These are phyloP conservation scores for Spathaspora arborariae DNA, from an alignment of 805 yeast genomes.

Conservation along the genomic window DNA sequence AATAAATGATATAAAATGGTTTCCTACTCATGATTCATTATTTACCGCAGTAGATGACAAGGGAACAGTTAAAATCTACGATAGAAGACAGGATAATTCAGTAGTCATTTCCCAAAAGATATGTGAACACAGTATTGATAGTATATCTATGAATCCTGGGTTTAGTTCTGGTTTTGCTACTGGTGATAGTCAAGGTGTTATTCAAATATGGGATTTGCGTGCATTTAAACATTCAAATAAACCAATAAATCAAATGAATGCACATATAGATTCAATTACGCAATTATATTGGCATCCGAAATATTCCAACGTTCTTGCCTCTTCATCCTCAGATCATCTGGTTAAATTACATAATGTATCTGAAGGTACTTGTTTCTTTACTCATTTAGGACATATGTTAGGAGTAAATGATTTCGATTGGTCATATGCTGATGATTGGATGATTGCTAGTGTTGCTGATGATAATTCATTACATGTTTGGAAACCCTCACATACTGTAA, in stretches of 20 bases:
- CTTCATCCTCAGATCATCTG: slow-evolving; percentile 59
- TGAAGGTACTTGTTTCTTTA: slow-evolving; percentile 43
- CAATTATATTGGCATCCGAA: slow-evolving; percentile 71
- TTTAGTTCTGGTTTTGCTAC: slow-evolving; percentile 59
- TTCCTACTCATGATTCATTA: slow-evolving; percentile 54
- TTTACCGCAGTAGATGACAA: slow-evolving; percentile 70
- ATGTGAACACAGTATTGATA: slow-evolving; percentile 43
- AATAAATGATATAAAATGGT: slow-evolving; percentile 72
- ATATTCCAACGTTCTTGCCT: slow-evolving; percentile 51
- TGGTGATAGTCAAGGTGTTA: slow-evolving; percentile 57
- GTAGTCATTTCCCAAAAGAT: slow-evolving; percentile 4
- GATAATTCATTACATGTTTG: slow-evolving; percentile 88
- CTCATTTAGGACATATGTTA: slow-evolving; percentile 84
- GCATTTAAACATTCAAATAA: slow-evolving; percentile 5
- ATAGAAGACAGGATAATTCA: slow-evolving; percentile 36
- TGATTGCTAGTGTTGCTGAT: slow-evolving; percentile 73
- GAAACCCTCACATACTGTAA: slow-evolving; percentile 50
- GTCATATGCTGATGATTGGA: slow-evolving; percentile 69
- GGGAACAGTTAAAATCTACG: slow-evolving; percentile 47
- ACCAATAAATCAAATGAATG: slow-evolving; percentile 22
- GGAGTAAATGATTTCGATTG: slow-evolving; percentile 83
- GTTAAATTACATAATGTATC: slow-evolving; percentile 58
- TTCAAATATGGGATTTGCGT: slow-evolving; percentile 68
- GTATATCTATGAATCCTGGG: slow-evolving; percentile 56
- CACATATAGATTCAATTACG: slow-evolving; percentile 54